Base-by-base conservation (phyloP, 2,329 filamentous ascomycete genomes). In the Paraphoma sp. region DNA sequence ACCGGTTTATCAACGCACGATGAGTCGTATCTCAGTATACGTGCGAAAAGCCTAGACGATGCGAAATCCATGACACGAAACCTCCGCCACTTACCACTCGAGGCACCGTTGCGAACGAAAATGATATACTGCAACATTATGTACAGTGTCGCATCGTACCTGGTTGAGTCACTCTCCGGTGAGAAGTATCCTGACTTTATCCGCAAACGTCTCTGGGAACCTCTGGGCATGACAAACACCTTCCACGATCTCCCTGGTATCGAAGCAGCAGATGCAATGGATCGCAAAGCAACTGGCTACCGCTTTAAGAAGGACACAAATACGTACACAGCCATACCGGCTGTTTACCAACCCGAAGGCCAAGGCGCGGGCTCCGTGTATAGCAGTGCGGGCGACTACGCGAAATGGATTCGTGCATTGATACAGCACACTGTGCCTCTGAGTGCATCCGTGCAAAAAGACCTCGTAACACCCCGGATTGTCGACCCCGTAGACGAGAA, bases 101-200 rank as follows among this genome's bases (percentile, higher is more conserved):
- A 70, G 7, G 69, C 71, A 6, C 60, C 78, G 29, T 70, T 81
- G 16, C 76, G 82, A 11, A 79, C 77, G 0, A 71, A 63, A 10
- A 83, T 68, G 47, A 77, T 82, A 59, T 86, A 86, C 69, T 80
- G 77, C 73, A 86, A 86, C 63, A 69, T 82, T 18, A 82, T 85
- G 79, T 86, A 76, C 65, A 77, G 79, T 36, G 79, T 78, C 1
- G 78, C 80, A 0, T 72, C 79, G n/a, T 78, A 84, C 63, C 72
- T 76, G 3, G 64, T 84, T 7, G 77, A 85, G 67, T 78, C 71
- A 2, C 65, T 82, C 1, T 80, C 79, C 2, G 71, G 71, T 0
- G 54, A 59, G 11, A 52, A 65, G 16, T 72, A 79, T 18, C 63
- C 63, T 6, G 63, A 72, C 1, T 69, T 79, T 17, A 60, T 82